Evolutionary conservation across 768 basidiomycete species (phyloP).

Genomic region (Suillus clintonianus): DNA sequence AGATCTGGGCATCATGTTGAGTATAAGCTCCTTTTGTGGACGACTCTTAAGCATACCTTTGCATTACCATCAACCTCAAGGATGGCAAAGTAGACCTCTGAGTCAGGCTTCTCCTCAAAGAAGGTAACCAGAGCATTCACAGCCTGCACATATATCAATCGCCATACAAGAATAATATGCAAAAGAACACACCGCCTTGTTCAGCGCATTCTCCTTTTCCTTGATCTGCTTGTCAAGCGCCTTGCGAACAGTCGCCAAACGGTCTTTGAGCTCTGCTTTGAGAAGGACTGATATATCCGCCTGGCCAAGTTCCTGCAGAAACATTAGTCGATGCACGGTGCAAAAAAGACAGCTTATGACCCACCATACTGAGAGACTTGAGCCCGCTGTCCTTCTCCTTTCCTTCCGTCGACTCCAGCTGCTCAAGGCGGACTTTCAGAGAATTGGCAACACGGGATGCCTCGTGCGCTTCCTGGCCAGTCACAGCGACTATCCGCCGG

Average conservation of each 20-base stretch:
- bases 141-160: slow-evolving; percentile 47
- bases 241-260: slow-evolving; percentile 70
- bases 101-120: slow-evolving; percentile 77
- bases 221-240: slow-evolving; percentile 84
- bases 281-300: slow-evolving; percentile 85
- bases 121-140: slow-evolving; percentile 66
- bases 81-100: slow-evolving; percentile 66
- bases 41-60: slow-evolving; percentile 55
- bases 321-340: neutral
- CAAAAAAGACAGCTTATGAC: slow-evolving; percentile 26
- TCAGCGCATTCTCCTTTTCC: slow-evolving; percentile 73
- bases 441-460: slow-evolving; percentile 68
- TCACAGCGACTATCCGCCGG: slow-evolving; percentile 90
- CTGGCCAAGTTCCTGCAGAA: slow-evolving; percentile 78
- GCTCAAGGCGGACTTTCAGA: slow-evolving; percentile 63
- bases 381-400: slow-evolving; percentile 87
- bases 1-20: slow-evolving; percentile 46
- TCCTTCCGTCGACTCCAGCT: slow-evolving; percentile 58
- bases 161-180: neutral
- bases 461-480: slow-evolving; percentile 89
- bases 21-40: neutral
- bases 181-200: slow-evolving; percentile 63
- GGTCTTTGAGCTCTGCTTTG: slow-evolving; percentile 80
- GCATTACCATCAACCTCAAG: slow-evolving; percentile 83
- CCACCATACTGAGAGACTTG: slow-evolving; percentile 76